phyloP scores from a whole-genome alignment of 768 basidiomycete species.

The Panellus pusillus region DNA sequence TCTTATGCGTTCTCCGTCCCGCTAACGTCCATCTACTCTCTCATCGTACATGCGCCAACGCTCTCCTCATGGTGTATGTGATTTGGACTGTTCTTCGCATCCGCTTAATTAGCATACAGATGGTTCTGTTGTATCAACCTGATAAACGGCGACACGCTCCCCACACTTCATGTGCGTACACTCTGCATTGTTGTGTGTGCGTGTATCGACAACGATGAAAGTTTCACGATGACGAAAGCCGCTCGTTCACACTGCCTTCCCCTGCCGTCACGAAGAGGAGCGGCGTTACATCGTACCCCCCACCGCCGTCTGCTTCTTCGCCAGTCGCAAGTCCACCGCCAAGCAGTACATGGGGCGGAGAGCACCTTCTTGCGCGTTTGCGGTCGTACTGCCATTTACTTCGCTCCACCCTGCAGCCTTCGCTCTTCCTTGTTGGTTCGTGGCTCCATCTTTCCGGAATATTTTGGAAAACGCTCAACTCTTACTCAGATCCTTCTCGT shows the following conservation, averaged over 20 bases:
- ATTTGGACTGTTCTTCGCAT: conserved; percentile 24
- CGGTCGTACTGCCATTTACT: conserved; percentile 78
- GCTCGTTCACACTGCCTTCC: conserved; percentile 65
- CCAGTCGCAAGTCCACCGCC: conserved; percentile 43
- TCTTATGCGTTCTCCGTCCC: conserved; percentile 97
- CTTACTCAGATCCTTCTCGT: conserved; percentile 70
- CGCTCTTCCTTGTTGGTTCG: conserved; percentile 69
- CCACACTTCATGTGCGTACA: conserved; percentile 61
- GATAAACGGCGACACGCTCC: conserved; percentile 80
- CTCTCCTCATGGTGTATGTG: conserved; percentile 79
- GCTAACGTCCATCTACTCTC: conserved; percentile 83
- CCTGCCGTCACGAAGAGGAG: conserved; percentile 33
- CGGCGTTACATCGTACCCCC: conserved; percentile 60
- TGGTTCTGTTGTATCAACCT: conserved; percentile 87
- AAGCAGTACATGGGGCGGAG: conserved; percentile 79
- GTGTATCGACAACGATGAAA: too few relatives aligned
- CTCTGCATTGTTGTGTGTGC: too few relatives aligned
- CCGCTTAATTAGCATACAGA: conserved; percentile 43
- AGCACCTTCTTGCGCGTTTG: conserved; percentile 78
- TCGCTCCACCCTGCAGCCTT: conserved; percentile 82
- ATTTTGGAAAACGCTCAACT: background rate
- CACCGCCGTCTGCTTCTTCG: conserved; percentile 43
- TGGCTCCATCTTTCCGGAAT: background rate
- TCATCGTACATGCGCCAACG: conserved; percentile 82
- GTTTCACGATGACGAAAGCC: conserved; percentile 97